Evolutionary conservation across 306 rosid species (phyloP).

Genomic region (Albizia julibrissin): DNA sequence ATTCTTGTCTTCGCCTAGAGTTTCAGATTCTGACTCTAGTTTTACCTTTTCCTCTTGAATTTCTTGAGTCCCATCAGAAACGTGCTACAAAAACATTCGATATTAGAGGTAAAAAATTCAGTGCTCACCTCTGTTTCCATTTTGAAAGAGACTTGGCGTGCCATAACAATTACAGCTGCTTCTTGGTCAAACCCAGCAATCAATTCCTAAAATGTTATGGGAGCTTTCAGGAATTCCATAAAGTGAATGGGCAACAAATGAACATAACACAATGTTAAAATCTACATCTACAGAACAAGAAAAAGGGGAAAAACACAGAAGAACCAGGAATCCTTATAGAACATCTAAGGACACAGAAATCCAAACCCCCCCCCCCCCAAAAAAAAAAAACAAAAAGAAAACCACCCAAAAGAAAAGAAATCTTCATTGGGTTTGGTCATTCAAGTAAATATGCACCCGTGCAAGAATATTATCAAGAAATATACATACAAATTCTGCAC

Average conservation of each 20-base stretch:
- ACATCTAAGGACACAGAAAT: too few relatives aligned
- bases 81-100: not conserved
- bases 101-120: not conserved
- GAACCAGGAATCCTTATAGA: too few relatives aligned
- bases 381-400: too few relatives aligned
- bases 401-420: too few relatives aligned
- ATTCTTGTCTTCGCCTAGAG: too few relatives aligned
- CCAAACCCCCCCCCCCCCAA: too few relatives aligned
- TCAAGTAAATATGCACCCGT: too few relatives aligned
- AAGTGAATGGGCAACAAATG: slow-evolving; percentile 3
- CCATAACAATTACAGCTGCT: slow-evolving; percentile 98
- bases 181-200: slow-evolving; percentile 99
- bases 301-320: too few relatives aligned
- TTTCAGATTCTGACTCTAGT: too few relatives aligned
- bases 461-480: too few relatives aligned
- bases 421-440: too few relatives aligned
- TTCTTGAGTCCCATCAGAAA: not conserved
- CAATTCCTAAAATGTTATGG: slow-evolving; percentile 63
- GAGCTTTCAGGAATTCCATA: slow-evolving; percentile 14
- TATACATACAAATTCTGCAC: not conserved
- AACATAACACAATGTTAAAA: slow-evolving; percentile 1
- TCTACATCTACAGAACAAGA: not conserved
- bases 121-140: slow-evolving; percentile 93
- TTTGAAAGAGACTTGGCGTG: slow-evolving; percentile 94
- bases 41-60: too few relatives aligned